phyloP scores from a whole-genome alignment of 768 basidiomycete genomes.

The Termitomyces eurrhizus region DNA sequence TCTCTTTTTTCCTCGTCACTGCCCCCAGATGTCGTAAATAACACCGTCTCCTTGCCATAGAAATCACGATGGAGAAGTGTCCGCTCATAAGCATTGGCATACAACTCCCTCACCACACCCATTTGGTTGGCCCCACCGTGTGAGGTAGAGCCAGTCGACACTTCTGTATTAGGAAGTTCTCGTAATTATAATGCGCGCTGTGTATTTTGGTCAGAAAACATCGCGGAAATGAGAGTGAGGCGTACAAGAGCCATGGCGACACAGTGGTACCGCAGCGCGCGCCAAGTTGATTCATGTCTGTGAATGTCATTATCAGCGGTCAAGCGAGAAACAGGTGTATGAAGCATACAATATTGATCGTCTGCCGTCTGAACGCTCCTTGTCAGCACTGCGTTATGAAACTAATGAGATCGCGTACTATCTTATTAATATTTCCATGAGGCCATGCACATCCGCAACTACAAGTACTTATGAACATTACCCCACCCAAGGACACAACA shows the following conservation, averaged over 20 bases:
- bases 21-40: slow-evolving; percentile 58
- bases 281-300: slow-evolving; percentile 43
- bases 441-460: slow-evolving; percentile 69
- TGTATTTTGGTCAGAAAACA: slow-evolving; percentile 13
- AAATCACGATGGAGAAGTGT: slow-evolving; percentile 80
- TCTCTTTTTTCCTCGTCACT: slow-evolving; percentile 59
- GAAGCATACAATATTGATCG: slow-evolving; percentile 42
- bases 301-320: neutral
- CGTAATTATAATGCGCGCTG: slow-evolving; percentile 53
- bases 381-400: neutral
- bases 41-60: slow-evolving; percentile 81
- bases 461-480: neutral
- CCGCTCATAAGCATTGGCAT: slow-evolving; percentile 82
- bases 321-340: neutral
- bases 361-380: slow-evolving; percentile 32
- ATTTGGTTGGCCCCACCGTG: slow-evolving; percentile 66
- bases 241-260: slow-evolving; percentile 46
- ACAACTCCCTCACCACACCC: slow-evolving; percentile 46
- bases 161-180: slow-evolving; percentile 61
- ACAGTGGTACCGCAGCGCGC: slow-evolving; percentile 40
- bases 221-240: neutral
- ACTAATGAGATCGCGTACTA: slow-evolving; percentile 23
- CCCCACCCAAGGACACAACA: neutral
- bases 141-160: slow-evolving; percentile 65
- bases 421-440: slow-evolving; percentile 39